Conservation (phyloP, 169 alveolate genomes). For the Plasmodium malariae region DNA sequence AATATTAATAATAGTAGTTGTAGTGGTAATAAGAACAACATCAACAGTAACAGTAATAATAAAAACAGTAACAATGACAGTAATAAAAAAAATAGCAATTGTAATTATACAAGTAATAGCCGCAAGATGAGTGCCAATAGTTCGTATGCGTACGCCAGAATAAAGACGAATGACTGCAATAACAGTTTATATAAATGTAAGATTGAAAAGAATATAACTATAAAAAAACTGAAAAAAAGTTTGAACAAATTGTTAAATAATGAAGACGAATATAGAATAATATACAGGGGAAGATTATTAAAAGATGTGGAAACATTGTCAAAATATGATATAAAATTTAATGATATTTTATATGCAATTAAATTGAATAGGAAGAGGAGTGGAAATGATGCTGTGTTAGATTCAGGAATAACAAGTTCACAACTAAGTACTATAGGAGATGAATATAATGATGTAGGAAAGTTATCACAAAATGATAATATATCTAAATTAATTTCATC, state of each 20-base stretch:
- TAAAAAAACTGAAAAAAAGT: constrained; percentile 57
- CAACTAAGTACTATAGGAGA: constrained; percentile 73
- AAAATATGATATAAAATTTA: constrained; percentile 48
- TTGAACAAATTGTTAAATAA: constrained; percentile 22
- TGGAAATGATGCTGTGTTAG: constrained; percentile 54
- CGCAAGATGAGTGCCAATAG: neutral
- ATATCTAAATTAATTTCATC: constrained; percentile 65
- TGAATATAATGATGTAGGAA: constrained; percentile 68
- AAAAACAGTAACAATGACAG: neutral
- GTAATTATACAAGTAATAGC: neutral
- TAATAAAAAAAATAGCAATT: neutral
- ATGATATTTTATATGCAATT: constrained; percentile 64
- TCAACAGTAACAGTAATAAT: neutral
- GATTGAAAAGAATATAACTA: constrained; percentile 54
- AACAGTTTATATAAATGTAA: constrained; percentile 37
- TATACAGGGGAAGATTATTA: constrained; percentile 60
- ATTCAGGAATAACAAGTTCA: constrained; percentile 73
- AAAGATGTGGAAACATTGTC: constrained; percentile 42
- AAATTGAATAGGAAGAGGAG: constrained; percentile 16
- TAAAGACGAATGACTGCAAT: constrained; percentile 49
- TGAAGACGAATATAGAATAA: constrained; percentile 51
- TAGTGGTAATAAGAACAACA: neutral
- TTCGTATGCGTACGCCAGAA: constrained; percentile 28
- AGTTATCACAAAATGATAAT: constrained; percentile 31
- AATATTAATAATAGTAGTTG: neutral